Evolutionary conservation across 306 rosid species (phyloP), one percentile per base, ranked within the genome.

Genomic region (Begonia peltatifolia): DNA sequence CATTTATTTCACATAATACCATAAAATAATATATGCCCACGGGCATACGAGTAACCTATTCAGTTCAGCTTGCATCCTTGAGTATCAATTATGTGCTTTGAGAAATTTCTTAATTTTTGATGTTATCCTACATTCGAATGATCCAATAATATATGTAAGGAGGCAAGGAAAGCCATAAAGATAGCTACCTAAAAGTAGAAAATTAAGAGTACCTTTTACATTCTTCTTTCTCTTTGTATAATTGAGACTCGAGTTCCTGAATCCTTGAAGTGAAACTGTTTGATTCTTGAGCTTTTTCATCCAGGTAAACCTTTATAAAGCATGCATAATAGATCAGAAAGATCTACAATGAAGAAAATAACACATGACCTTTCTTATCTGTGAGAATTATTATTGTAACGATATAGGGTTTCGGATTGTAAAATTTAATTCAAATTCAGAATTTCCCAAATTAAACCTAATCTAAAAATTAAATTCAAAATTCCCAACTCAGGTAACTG

Each of bases 241-340:
- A 64, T 52, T 86, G 95, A 71, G 80, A 72, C 64, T 83, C 80
- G 57, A 90, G 95, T 75, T 90, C 99, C 77, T 79, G 77, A 69
- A 83, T 83, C 72, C 83, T 80, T 55, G 95, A 90, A 67, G 83
- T 76, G 52, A 90, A 89, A 75, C 70, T 79, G 49, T 76, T 94
- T 50, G 63, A 82, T 75, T 90, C 99, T 75, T 78, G 94, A 68
- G 52, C 70, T 71, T 70, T 83, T 80, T 86, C 94, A 48, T 81
- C 92, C 60, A 80, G 59, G 66, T 16, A 42, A 57, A 59, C 76
- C 99, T 90, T 68, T 11, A 66, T 42, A 71, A 51, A 70, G 59
- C 53, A 59, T 48, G 11, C 18, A 49, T 20, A 41, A 41, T 17
- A 36, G 54, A 14, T 30, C 38, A 30, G 9, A 30, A 30, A 30